Base-by-base conservation (phyloP, 2,329 filamentous ascomycete species). In the Chaetomiaceae sp. region DNA sequence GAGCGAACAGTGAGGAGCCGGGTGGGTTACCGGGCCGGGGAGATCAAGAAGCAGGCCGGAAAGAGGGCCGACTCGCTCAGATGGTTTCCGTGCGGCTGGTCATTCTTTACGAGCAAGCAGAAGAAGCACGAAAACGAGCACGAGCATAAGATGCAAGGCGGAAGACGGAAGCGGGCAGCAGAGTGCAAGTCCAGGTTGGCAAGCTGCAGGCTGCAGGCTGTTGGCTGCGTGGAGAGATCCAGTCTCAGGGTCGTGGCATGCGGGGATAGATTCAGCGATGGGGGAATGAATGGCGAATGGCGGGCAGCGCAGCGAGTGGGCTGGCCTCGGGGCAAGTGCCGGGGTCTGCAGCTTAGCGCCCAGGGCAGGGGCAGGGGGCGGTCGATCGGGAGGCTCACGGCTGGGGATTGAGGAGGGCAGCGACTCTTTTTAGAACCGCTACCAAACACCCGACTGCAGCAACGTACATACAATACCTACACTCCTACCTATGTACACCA, bases 321-420 rank as follows among this genome's bases (percentile, higher is more conserved):
- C 24, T 17, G 17, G 36, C 27, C 26, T 47, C 24, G 29, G 38
- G 38, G 38, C 38, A 26, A 37, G n/a, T 38, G 33, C 44, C 44
- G 38, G 44, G 44, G 26, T 26, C 4, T 6, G 6, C 26, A 38
- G 45, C 14, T 42, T 47, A 47, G 38, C 45, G 38, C 45, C 38
- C 33, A 38, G 22, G 24, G 15, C 33, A 38, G 22, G 24, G 15
- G 32, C 12, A 34, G 39, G 39, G 39, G 39, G 19, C 32, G 30
- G 19, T 42, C 20, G 18, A n/a, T n/a, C 7, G 39, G 19, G 29
- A 41, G 29, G 34, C 18, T 36, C 17, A 36, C 18, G 18, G 7
- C 12, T 3, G 34, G 34, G 34, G 34, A 20, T 36, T 20, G 14
- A 6, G 17, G 17, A 4, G 33, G 17, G 15, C 9, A 35, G 10